Evolutionary conservation across 1,139 yeast genomes (phyloP).

Genomic region (Diutina pseudorugosa): DNA sequence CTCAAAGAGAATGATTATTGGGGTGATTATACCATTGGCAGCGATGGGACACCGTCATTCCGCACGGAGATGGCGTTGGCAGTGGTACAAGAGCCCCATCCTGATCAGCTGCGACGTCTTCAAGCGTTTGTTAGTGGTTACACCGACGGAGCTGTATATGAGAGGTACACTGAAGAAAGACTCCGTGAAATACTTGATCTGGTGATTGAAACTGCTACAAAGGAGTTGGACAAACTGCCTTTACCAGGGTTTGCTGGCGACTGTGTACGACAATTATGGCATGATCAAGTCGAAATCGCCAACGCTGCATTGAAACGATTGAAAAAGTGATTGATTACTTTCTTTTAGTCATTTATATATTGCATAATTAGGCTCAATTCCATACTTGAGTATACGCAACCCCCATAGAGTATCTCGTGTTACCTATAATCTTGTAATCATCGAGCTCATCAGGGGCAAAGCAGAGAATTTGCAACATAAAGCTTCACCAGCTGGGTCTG

Average conservation of each 20-base stretch:
- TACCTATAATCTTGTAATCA: too few species aligned
- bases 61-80: conserved; percentile 71
- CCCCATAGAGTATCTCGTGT: too few species aligned
- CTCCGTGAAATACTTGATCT: conserved; percentile 22
- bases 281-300: not conserved
- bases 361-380: too few species aligned
- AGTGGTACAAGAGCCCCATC: conserved; percentile 34
- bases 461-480: too few species aligned
- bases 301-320: not conserved
- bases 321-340: not conserved
- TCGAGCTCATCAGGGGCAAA: too few species aligned
- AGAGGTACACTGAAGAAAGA: conserved; percentile 15
- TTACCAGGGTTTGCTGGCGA: not conserved
- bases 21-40: conserved; percentile 61
- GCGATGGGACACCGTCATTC: conserved; percentile 41
- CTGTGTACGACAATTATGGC: not conserved
- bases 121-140: conserved; percentile 16
- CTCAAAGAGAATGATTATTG: conserved; percentile 43
- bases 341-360: not conserved
- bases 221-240: not conserved
- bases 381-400: too few species aligned
- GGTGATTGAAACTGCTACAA: not conserved
- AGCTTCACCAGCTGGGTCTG: too few species aligned
- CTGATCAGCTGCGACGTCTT: conserved; percentile 19
- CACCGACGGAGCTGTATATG: conserved; percentile 33